These are phyloP conservation scores for Ophioceras dolichostomum DNA, from an alignment of 2,329 filamentous ascomycete genomes.

Conservation along the genomic window DNA sequence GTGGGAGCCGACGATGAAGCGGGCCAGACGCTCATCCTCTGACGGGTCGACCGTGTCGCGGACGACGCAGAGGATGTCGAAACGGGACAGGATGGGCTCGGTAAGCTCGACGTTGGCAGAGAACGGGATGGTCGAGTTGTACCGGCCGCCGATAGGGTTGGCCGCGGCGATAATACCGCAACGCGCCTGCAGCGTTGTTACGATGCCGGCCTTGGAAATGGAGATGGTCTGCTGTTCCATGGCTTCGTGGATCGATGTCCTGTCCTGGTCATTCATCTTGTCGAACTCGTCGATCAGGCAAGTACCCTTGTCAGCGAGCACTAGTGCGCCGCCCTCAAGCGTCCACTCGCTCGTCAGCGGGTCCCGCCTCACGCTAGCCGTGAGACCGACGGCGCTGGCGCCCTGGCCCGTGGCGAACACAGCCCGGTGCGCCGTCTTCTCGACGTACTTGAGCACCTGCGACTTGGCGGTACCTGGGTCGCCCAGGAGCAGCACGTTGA, in stretches of 20 bases:
- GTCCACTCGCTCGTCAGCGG: conserved; percentile 97
- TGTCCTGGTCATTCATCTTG: conserved; percentile 99
- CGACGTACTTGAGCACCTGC: conserved; percentile 92
- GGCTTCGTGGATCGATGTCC: conserved; percentile 96
- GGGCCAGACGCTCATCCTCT: conserved; percentile 86
- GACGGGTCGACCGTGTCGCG: conserved; percentile 86
- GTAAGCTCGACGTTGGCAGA: conserved; percentile 94
- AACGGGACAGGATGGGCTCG: conserved; percentile 93
- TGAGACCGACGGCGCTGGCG: conserved; percentile 93
- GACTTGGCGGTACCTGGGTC: conserved; percentile 98
- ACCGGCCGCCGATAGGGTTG: conserved; percentile 91
- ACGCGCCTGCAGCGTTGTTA: conserved; percentile 89
- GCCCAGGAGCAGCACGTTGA: conserved; percentile 92
- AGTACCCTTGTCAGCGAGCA: conserved; percentile 87
- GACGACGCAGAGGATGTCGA: conserved; percentile 93
- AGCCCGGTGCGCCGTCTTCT: conserved; percentile 92
- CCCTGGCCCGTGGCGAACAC: conserved; percentile 97
- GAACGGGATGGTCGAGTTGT: conserved; percentile 93
- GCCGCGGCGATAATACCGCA: conserved; percentile 95
- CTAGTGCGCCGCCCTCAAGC: conserved; percentile 85
- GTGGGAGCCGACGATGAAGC: conserved; percentile 91
- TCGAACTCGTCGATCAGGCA: conserved; percentile 98
- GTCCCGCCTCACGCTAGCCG: conserved; percentile 88
- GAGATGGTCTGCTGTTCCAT: conserved; percentile 99
- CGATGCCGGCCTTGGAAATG: conserved; percentile 96